phyloP scores from a whole-genome alignment of 139 green algal genomes.

The Gonium pectorale region DNA sequence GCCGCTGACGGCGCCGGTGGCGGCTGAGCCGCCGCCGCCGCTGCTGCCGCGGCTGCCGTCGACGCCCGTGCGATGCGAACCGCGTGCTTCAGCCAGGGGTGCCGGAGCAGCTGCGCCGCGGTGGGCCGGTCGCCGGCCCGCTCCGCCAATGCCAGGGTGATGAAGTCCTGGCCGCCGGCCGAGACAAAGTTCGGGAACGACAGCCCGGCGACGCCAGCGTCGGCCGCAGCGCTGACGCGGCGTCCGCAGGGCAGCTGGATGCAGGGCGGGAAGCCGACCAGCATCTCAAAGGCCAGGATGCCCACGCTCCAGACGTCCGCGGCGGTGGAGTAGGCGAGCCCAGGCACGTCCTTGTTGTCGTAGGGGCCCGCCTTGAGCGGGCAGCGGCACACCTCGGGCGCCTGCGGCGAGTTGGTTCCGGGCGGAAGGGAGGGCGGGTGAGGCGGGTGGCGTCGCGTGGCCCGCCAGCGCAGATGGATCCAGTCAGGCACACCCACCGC shows the following conservation, averaged over 20 bases:
- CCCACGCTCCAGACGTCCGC: constrained; percentile 52
- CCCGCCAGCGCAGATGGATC: too few species aligned
- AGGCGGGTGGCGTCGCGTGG: not conserved
- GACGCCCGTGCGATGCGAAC: too few species aligned
- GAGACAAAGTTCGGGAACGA: constrained; percentile 26
- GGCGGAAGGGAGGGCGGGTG: not conserved
- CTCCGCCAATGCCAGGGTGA: not conserved
- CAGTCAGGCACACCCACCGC: too few species aligned
- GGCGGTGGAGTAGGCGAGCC: constrained; percentile 39
- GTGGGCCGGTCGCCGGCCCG: constrained; percentile 18
- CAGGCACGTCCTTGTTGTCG: constrained; percentile 51
- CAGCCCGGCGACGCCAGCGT: not conserved
- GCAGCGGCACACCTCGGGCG: constrained; percentile 58
- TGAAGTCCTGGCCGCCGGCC: constrained; percentile 30
- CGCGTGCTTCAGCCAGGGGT: constrained; percentile 29
- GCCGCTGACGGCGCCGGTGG: not conserved
- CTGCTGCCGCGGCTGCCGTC: not conserved
- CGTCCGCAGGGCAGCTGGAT: not conserved
- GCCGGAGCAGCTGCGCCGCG: constrained; percentile 1
- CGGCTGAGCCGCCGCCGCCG: not conserved
- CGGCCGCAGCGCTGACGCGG: not conserved
- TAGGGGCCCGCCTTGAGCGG: constrained; percentile 48
- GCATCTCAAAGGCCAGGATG: constrained; percentile 53
- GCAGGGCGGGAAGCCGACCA: constrained; percentile 38
- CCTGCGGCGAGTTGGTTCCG: not conserved